Evolutionary conservation across 2,329 filamentous ascomycete species (phyloP).

Genomic region (Hansfordia pulvinata): DNA sequence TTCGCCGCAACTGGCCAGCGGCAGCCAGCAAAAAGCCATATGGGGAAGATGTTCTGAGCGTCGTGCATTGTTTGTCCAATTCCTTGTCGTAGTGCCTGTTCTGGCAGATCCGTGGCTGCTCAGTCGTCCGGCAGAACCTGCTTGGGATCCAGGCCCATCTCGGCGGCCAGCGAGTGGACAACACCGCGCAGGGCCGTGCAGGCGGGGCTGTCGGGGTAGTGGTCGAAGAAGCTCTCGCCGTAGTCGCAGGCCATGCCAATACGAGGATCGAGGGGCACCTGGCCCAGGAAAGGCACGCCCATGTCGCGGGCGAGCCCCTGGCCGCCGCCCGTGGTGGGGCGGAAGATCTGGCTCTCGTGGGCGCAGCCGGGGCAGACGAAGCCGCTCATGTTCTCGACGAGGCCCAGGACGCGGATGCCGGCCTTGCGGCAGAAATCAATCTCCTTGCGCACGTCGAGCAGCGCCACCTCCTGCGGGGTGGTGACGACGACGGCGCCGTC

Average conservation of each 20-base stretch:
- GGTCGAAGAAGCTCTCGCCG: constrained; percentile 93
- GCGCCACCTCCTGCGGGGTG: constrained; percentile 84
- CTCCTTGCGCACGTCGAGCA: constrained; percentile 91
- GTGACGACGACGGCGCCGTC: constrained; percentile 89
- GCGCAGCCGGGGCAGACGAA: constrained; percentile 93
- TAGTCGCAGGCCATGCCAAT: constrained; percentile 96
- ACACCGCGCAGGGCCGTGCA: constrained; percentile 71
- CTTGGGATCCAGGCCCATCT: constrained; percentile 50
- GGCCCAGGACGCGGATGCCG: constrained; percentile 71
- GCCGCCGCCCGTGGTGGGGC: constrained; percentile 81
- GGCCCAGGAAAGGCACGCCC: constrained; percentile 75
- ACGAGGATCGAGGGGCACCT: constrained; percentile 81
- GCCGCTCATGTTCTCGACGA: constrained; percentile 96
- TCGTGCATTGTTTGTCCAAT: too few species aligned
- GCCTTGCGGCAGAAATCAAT: constrained; percentile 97
- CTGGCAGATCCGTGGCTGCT: constrained; percentile 5
- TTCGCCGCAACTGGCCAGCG: too few species aligned
- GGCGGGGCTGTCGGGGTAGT: constrained; percentile 84
- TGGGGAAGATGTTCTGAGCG: too few species aligned
- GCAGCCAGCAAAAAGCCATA: too few species aligned
- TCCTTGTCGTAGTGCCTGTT: constrained; percentile 6
- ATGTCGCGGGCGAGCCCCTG: constrained; percentile 70
- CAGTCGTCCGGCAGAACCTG: constrained; percentile 31
- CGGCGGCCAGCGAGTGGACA: constrained; percentile 55
- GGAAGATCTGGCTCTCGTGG: constrained; percentile 74